Conservation (phyloP, 257 asterid species). For the Sherardia arvensis region DNA sequence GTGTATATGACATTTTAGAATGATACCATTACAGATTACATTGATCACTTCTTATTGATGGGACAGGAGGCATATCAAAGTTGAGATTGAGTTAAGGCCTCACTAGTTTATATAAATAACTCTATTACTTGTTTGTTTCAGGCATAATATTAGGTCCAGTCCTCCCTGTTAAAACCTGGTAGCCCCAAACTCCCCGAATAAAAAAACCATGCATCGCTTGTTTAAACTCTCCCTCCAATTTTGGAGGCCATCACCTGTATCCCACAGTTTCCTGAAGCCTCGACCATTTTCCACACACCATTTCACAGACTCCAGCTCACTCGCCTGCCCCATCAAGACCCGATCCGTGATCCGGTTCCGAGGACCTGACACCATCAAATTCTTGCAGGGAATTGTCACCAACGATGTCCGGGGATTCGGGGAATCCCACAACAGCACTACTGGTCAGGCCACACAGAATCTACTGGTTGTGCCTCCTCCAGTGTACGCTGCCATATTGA, state of each 20-base stretch:
- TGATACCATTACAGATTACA: no score
- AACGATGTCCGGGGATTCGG: conserved; percentile 59
- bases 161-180: not conserved
- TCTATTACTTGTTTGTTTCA: no score
- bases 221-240: conserved; percentile 26
- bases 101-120: no score
- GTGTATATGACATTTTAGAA: no score
- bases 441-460: conserved; percentile 34
- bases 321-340: conserved; percentile 59
- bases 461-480: conserved; percentile 44
- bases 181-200: not conserved
- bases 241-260: conserved; percentile 15
- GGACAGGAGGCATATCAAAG: no score
- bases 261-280: conserved; percentile 6
- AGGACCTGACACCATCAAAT: conserved; percentile 77
- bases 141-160: no score
- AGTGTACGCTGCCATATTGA: conserved; percentile 66
- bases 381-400: conserved; percentile 78
- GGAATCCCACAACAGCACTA: conserved; percentile 23
- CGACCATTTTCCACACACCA: conserved; percentile 35
- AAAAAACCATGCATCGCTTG: conserved; percentile 30
- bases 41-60: no score
- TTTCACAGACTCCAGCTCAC: conserved; percentile 40
- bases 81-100: no score
- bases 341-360: conserved; percentile 78